Conservation (phyloP, 2,329 filamentous ascomycete genomes). For the Pseudogymnoascus verrucosus region DNA sequence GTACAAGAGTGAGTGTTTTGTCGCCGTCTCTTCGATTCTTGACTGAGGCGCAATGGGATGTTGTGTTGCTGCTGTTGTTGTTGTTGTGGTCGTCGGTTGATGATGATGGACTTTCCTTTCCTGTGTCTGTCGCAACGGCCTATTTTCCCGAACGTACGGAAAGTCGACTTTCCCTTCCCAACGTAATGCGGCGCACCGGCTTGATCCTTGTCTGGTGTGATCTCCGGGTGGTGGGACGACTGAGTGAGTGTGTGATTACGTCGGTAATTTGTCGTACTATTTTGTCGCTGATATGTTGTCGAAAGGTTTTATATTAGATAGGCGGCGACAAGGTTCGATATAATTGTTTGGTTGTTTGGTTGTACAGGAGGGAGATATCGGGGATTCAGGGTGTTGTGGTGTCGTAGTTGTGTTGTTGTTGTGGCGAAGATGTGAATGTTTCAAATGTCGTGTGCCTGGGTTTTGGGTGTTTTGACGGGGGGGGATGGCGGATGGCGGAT, state of each 20-base stretch:
- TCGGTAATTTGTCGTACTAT: neutral
- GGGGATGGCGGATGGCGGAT: neutral
- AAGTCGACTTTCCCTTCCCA: neutral
- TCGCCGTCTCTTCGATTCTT: neutral
- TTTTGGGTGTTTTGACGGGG: neutral
- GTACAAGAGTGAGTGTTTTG: neutral
- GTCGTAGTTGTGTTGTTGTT: neutral
- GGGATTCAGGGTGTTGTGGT: neutral
- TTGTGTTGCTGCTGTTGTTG: neutral
- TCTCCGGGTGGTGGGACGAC: neutral
- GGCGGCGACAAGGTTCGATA: neutral
- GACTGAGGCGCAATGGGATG: neutral
- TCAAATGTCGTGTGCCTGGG: constrained; percentile 4
- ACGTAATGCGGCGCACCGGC: neutral
- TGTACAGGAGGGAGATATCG: neutral
- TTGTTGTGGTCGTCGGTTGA: neutral
- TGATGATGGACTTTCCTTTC: neutral
- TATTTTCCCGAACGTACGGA: neutral
- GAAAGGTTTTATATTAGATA: neutral
- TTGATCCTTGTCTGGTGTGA: neutral
- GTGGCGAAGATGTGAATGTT: neutral
- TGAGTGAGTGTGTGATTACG: neutral
- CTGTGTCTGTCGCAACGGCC: neutral
- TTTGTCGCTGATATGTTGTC: neutral
- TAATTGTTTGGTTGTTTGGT: neutral